Evolutionary conservation across 805 yeast species (phyloP).

Genomic region (Cyberlindnera misumaiensis): DNA sequence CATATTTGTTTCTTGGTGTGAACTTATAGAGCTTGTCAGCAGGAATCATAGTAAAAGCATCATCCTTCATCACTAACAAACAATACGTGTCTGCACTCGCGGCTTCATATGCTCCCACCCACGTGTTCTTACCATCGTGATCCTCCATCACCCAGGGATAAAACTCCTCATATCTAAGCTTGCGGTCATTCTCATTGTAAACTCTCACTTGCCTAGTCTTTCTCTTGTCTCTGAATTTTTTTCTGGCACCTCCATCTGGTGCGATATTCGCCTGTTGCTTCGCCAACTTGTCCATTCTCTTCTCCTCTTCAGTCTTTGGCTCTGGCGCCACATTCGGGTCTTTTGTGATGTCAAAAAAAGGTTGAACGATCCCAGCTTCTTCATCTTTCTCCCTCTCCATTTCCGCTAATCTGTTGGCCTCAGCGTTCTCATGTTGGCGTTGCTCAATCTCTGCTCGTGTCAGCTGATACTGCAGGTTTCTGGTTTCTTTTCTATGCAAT

Average conservation of each 20-base stretch:
- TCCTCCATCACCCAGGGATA: constrained; percentile 99
- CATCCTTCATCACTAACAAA: constrained; percentile 70
- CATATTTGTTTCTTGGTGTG: constrained; percentile 88
- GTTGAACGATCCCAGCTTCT: constrained; percentile 10
- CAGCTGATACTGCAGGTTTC: constrained; percentile 80
- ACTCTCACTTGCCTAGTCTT: constrained; percentile 81
- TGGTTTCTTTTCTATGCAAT: constrained; percentile 89
- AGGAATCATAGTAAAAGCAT: constrained; percentile 79
- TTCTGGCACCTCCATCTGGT: constrained; percentile 87
- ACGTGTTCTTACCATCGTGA: constrained; percentile 87
- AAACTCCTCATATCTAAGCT: constrained; percentile 87
- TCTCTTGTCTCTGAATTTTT: constrained; percentile 56
- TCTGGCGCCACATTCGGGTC: constrained; percentile 27
- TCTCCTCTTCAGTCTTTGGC: constrained; percentile 30
- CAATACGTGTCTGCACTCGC: constrained; percentile 79
- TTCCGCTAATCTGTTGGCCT: constrained; percentile 24
- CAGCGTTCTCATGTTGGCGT: constrained; percentile 43
- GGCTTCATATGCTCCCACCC: constrained; percentile 95
- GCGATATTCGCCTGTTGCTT: constrained; percentile 61
- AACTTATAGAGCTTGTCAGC: constrained; percentile 91
- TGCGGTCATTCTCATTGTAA: constrained; percentile 76
- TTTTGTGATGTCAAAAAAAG: constrained; percentile 9
- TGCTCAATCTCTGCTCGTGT: constrained; percentile 70
- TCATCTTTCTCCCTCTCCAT: constrained; percentile 24
- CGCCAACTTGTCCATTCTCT: constrained; percentile 26